These are phyloP conservation scores for Metarhizium anisopliae DNA, from an alignment of 2,329 filamentous ascomycete species.

Conservation along the genomic window DNA sequence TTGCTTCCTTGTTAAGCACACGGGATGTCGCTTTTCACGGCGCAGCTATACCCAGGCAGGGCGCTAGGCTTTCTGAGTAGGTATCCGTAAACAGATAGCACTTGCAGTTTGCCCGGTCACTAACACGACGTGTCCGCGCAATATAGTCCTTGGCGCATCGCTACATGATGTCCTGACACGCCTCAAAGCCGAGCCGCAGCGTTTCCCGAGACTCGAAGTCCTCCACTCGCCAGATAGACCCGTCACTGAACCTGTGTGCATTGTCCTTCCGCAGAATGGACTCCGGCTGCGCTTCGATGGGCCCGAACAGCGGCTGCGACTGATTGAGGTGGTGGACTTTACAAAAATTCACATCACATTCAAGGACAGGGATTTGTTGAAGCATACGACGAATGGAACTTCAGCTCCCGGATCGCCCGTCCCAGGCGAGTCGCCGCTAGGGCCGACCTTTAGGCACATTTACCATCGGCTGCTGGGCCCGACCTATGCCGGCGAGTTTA, in stretches of 20 bases:
- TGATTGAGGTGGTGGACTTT: constrained; percentile 90
- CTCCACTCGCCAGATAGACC: constrained; percentile 70
- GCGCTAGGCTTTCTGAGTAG: constrained; percentile 53
- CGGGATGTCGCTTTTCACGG: constrained; percentile 42
- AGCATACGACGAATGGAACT: constrained; percentile 36
- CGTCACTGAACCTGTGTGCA: constrained; percentile 62
- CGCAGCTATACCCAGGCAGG: constrained; percentile 58
- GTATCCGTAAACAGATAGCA: constrained; percentile 1
- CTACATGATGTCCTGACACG: constrained; percentile 83
- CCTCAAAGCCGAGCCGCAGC: constrained; percentile 77
- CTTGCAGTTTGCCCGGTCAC: background rate
- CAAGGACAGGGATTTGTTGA: constrained; percentile 69
- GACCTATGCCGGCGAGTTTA: constrained; percentile 88
- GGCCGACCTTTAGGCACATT: constrained; percentile 78
- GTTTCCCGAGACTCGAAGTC: constrained; percentile 76
- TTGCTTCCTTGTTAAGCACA: background rate
- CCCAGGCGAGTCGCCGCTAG: constrained; percentile 29
- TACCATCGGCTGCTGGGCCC: constrained; percentile 91
- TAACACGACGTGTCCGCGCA: constrained; percentile 48
- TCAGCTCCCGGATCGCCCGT: constrained; percentile 23
- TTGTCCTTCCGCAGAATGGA: constrained; percentile 76
- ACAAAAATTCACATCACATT: constrained; percentile 76
- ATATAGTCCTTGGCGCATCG: constrained; percentile 83
- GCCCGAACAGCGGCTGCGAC: constrained; percentile 77
- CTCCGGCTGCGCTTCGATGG: constrained; percentile 89